phyloP scores from a whole-genome alignment of 2,329 filamentous ascomycete species.

The Xylariaceae sp. region DNA sequence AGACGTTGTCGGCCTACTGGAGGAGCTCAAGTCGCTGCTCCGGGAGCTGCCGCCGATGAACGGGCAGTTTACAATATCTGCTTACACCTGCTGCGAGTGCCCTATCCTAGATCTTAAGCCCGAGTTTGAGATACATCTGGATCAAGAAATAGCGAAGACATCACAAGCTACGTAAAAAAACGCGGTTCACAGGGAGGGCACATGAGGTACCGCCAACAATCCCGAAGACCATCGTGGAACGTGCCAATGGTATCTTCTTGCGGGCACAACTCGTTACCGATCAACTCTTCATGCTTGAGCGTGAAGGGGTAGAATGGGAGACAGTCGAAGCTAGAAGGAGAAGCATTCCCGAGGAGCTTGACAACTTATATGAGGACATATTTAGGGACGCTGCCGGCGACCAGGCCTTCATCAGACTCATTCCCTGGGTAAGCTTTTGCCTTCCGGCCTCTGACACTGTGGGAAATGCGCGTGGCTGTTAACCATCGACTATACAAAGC shows the following conservation, averaged over 20 bases:
- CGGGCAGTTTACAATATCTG: constrained; percentile 1
- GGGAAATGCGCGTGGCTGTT: constrained; percentile 1
- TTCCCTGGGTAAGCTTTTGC: constrained; percentile 5
- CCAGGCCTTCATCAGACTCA: not conserved
- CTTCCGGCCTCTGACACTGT: not conserved
- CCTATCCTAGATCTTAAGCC: not conserved
- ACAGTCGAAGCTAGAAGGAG: not conserved
- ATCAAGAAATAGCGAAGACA: not conserved
- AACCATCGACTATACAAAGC: not conserved
- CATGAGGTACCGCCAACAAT: not conserved
- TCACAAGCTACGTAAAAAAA: not conserved
- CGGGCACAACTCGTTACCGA: not conserved
- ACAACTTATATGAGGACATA: not conserved
- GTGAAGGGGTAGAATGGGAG: not conserved
- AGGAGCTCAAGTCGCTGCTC: not conserved
- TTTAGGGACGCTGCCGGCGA: not conserved
- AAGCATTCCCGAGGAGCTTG: not conserved
- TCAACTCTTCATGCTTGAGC: not conserved
- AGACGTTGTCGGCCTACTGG: not conserved
- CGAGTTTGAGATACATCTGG: not conserved
- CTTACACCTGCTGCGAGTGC: constrained; percentile 3
- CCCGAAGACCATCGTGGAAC: not conserved
- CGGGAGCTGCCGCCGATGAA: not conserved
- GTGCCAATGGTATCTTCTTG: constrained; percentile 1
- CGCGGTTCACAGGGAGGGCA: not conserved